A percentile compares a stretch with the other conserved stretches of the same genome.
phyloP scores from a whole-genome alignment of 78 protist genomes.

The Dictyostelium citrinum region DNA sequence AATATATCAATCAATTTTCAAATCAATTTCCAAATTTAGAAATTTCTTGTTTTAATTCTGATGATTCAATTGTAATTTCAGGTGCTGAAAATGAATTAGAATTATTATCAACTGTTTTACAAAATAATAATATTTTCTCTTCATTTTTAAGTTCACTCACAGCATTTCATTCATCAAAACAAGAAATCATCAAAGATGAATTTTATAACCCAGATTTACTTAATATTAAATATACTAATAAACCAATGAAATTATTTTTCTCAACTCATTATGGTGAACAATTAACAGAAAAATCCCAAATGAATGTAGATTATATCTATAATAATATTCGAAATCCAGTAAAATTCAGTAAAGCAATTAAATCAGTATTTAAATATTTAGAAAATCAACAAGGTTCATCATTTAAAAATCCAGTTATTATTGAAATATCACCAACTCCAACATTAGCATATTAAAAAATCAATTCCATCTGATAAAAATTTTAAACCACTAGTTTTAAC shows the following conservation, averaged over 20 bases:
- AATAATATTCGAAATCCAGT: neutral
- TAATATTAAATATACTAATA: neutral
- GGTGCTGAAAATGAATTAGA: neutral
- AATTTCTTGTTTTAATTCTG: neutral
- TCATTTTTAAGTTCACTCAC: neutral
- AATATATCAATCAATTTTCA: neutral
- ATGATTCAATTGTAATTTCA: neutral
- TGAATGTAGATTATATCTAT: neutral
- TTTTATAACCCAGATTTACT: neutral
- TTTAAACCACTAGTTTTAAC: neutral
- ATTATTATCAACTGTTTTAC: neutral
- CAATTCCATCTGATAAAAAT: neutral
- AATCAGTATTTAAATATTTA: neutral
- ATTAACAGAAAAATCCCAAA: neutral
- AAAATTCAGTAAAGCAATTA: neutral
- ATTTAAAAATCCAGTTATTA: neutral
- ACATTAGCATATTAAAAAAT: slow-evolving; percentile 7
- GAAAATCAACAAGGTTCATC: neutral
- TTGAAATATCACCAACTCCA: slow-evolving; percentile 27
- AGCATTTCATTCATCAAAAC: slow-evolving; percentile 8
- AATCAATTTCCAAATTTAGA: neutral
- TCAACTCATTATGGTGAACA: neutral
- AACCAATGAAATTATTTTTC: neutral
- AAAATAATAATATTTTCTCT: neutral
- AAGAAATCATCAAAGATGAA: neutral